phyloP scores from a whole-genome alignment of 768 basidiomycete genomes.

The Mycena filopes region DNA sequence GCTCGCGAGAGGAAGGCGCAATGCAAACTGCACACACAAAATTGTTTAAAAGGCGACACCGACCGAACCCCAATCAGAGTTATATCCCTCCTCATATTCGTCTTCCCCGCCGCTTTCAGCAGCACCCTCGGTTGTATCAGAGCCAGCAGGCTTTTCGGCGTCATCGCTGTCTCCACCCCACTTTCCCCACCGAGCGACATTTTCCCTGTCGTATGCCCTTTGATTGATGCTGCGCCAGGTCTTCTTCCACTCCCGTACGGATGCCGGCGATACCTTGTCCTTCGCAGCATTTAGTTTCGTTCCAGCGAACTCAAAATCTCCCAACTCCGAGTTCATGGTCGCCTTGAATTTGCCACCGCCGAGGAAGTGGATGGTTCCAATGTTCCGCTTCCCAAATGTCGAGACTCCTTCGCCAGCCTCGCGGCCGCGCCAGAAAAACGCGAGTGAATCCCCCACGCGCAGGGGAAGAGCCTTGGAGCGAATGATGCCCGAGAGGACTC shows the following conservation, averaged over 20 bases:
- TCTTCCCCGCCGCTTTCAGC: background rate
- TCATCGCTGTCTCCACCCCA: constrained; percentile 31
- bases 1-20: no score
- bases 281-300: constrained; percentile 20
- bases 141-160: constrained; percentile 16
- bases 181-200: constrained; percentile 34
- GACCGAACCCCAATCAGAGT: no score
- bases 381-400: constrained; percentile 33
- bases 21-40: no score
- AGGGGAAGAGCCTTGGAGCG: constrained; percentile 32
- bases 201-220: constrained; percentile 32
- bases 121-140: constrained; percentile 10
- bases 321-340: constrained; percentile 29
- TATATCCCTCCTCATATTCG: background rate
- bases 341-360: constrained; percentile 36
- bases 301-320: constrained; percentile 37
- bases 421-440: constrained; percentile 39
- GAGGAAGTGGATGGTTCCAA: constrained; percentile 36
- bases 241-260: constrained; percentile 36
- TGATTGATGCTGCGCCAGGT: constrained; percentile 36
- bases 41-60: no score
- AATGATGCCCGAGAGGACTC: constrained; percentile 38
- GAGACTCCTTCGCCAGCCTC: constrained; percentile 33
- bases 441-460: constrained; percentile 17
- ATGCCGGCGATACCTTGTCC: constrained; percentile 15